Percentiles rank a stretch among this genome's conserved stretches.
phyloP scores from a whole-genome alignment of 306 rosid genomes.

The Glycyrrhiza uralensis region DNA sequence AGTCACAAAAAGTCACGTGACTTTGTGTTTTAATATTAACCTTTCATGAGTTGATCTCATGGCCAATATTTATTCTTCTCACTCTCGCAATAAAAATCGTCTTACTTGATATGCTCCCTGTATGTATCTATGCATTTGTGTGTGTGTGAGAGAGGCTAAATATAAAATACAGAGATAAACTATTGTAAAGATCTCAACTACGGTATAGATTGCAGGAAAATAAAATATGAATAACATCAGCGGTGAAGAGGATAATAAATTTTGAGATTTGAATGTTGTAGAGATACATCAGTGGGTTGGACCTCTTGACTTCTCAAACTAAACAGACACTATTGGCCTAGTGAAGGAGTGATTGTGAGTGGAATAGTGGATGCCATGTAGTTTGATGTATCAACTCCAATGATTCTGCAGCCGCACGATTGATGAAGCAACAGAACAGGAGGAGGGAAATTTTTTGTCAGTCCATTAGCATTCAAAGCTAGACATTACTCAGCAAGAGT shows the following conservation, averaged over 20 bases:
- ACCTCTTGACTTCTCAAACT: background rate
- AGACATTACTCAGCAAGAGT: slow-evolving; percentile 29
- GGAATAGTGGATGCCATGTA: background rate
- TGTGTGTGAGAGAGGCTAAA: too few relatives aligned
- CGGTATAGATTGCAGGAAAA: background rate
- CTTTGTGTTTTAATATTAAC: too few relatives aligned
- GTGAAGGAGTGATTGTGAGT: background rate
- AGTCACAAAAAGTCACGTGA: too few relatives aligned
- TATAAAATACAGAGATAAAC: background rate
- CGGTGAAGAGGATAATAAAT: background rate
- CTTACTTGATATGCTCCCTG: too few relatives aligned
- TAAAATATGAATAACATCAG: background rate
- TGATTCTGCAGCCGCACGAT: slow-evolving; percentile 36
- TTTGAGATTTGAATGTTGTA: background rate
- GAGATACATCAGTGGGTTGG: background rate
- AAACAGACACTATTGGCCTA: background rate
- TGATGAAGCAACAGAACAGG: slow-evolving; percentile 37
- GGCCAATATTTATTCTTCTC: too few relatives aligned
- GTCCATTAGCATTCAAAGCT: slow-evolving; percentile 65
- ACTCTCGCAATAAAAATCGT: too few relatives aligned
- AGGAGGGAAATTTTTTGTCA: slow-evolving; percentile 16
- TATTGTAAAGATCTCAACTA: background rate
- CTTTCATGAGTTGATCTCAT: too few relatives aligned
- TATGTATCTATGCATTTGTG: too few relatives aligned
- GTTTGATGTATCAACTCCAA: slow-evolving; percentile 37